These are phyloP conservation scores for Jaltomata sinuosa DNA, from an alignment of 257 asterid genomes.

Conservation along the genomic window DNA sequence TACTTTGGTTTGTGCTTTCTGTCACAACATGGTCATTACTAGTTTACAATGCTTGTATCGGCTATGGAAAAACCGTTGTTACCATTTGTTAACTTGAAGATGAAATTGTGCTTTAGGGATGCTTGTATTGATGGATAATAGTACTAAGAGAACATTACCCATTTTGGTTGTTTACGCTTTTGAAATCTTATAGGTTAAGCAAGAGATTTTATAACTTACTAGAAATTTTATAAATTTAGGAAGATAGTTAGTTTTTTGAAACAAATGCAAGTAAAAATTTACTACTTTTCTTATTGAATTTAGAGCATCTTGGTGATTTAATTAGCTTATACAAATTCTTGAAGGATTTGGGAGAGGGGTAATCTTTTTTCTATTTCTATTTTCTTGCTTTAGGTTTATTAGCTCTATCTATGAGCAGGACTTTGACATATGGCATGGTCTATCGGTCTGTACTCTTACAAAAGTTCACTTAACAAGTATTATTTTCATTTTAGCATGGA, in stretches of 20 bases:
- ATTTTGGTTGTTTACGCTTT: neutral
- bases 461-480: neutral
- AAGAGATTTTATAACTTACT: neutral
- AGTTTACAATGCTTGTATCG: neutral
- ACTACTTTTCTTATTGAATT: neutral
- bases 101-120: neutral
- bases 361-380: neutral
- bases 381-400: neutral
- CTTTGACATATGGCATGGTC: neutral
- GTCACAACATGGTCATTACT: neutral
- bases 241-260: neutral
- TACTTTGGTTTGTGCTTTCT: neutral
- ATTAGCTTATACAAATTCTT: neutral
- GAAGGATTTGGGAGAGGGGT: neutral
- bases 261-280: neutral
- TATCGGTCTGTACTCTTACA: neutral
- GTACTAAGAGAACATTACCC: neutral
- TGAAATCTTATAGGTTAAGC: neutral
- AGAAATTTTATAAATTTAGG: neutral
- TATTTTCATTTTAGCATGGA: neutral
- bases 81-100: neutral
- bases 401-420: neutral
- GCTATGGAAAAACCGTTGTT: neutral
- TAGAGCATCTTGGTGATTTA: neutral
- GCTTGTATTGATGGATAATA: neutral